phyloP scores from a whole-genome alignment of 1,284 basidiomycete species.

The Prillingera fragicola region DNA sequence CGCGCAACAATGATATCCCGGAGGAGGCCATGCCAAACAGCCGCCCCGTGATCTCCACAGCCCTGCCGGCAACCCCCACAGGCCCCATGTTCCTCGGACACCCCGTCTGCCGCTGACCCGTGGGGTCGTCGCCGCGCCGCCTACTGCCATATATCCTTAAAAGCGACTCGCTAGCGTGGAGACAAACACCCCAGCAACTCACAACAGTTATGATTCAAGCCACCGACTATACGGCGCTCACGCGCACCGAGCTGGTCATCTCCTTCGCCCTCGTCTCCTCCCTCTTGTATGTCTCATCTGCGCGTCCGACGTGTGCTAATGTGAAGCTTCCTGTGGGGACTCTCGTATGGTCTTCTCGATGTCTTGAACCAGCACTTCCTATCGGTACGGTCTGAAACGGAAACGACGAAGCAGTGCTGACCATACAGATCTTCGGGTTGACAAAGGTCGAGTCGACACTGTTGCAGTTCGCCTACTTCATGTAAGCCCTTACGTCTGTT shows the following conservation, averaged over 20 bases:
- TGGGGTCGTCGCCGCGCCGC: too few relatives aligned
- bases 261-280: slow-evolving; percentile 21
- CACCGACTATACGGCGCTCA: slow-evolving; percentile 22
- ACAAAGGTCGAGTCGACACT: slow-evolving; percentile 26
- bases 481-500: slow-evolving; percentile 16
- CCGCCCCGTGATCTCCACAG: too few relatives aligned
- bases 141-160: too few relatives aligned
- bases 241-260: slow-evolving; percentile 10
- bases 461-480: slow-evolving; percentile 38
- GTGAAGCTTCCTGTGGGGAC: slow-evolving; percentile 21
- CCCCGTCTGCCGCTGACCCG: too few relatives aligned
- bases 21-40: too few relatives aligned
- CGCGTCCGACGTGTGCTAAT: background rate
- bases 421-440: slow-evolving; percentile 17
- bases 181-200: too few relatives aligned
- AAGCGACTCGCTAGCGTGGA: too few relatives aligned
- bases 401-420: slow-evolving; percentile 1
- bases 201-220: too few relatives aligned
- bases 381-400: background rate
- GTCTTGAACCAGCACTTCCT: slow-evolving; percentile 26
- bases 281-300: slow-evolving; percentile 6
- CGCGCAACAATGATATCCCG: too few relatives aligned
- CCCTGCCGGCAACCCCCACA: too few relatives aligned
- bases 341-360: slow-evolving; percentile 34
- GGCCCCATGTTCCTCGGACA: too few relatives aligned